These are phyloP conservation scores for Geotrichum citri-aurantii DNA, from an alignment of 1,139 yeast genomes.

Conservation along the genomic window DNA sequence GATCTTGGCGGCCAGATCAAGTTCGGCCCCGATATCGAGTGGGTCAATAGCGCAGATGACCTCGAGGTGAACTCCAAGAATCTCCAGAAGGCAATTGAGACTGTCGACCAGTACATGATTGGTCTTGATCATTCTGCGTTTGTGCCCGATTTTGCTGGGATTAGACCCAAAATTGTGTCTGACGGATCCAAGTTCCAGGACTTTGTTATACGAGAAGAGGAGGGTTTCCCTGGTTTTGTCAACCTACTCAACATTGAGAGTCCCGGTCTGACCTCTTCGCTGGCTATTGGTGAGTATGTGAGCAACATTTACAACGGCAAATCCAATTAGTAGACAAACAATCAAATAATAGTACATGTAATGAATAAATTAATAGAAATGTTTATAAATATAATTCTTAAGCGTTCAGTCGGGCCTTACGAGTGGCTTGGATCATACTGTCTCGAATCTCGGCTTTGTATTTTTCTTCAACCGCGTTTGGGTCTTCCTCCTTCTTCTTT, in stretches of 20 bases:
- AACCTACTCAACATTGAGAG: slow-evolving; percentile 81
- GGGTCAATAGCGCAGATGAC: slow-evolving; percentile 50
- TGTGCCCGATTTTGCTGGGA: slow-evolving; percentile 70
- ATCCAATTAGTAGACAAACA: not conserved
- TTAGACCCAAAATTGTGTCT: slow-evolving; percentile 66
- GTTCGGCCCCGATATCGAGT: slow-evolving; percentile 88
- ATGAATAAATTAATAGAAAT: not conserved
- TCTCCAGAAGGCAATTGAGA: slow-evolving; percentile 50
- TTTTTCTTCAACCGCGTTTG: slow-evolving; percentile 24
- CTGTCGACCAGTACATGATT: slow-evolving; percentile 61
- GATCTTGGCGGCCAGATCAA: slow-evolving; percentile 74
- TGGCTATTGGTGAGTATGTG: slow-evolving; percentile 79
- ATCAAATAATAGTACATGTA: slow-evolving; percentile 1
- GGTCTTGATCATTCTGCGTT: slow-evolving; percentile 47
- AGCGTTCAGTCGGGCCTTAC: slow-evolving; percentile 16
- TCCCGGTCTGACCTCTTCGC: slow-evolving; percentile 78
- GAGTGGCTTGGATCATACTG: slow-evolving; percentile 26
- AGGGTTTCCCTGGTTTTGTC: slow-evolving; percentile 70
- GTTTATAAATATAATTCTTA: not conserved
- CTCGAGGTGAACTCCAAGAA: slow-evolving; percentile 39
- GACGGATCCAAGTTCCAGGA: slow-evolving; percentile 54
- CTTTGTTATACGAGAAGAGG: slow-evolving; percentile 60
- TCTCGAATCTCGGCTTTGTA: slow-evolving; percentile 24
- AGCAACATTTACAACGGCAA: slow-evolving; percentile 23
- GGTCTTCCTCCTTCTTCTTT: slow-evolving; percentile 35